phyloP scores from a whole-genome alignment of 1,284 basidiomycete species.

The Ganoderma multipileum region DNA sequence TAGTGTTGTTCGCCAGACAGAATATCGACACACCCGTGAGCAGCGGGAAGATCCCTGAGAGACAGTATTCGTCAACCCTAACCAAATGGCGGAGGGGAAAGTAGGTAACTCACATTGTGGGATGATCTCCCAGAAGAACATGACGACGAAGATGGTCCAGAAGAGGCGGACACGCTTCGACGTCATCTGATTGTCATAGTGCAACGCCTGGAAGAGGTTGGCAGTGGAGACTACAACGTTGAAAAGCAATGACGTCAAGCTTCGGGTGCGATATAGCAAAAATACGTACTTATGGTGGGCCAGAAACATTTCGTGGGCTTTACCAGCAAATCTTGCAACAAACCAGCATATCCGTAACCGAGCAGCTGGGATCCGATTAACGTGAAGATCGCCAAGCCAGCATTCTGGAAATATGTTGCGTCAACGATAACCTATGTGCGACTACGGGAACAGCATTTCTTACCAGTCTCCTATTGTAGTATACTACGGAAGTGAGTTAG shows the following conservation, averaged over 20 bases:
- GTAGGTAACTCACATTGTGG: slow-evolving; percentile 56
- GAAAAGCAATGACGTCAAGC: background rate
- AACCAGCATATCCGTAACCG: slow-evolving; percentile 42
- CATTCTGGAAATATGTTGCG: slow-evolving; percentile 27
- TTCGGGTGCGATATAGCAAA: background rate
- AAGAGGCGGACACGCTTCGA: slow-evolving; percentile 44
- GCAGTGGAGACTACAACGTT: slow-evolving; percentile 34
- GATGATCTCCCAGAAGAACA: slow-evolving; percentile 46
- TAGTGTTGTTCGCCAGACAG: slow-evolving; percentile 62
- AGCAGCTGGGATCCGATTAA: slow-evolving; percentile 41
- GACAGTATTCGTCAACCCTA: background rate
- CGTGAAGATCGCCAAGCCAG: slow-evolving; percentile 42
- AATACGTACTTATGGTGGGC: slow-evolving; percentile 38
- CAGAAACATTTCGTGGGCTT: slow-evolving; percentile 43
- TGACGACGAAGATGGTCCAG: slow-evolving; percentile 39
- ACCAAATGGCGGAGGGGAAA: background rate
- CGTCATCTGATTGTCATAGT: slow-evolving; percentile 43
- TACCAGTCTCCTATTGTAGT: slow-evolving; percentile 42
- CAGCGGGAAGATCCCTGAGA: slow-evolving; percentile 42
- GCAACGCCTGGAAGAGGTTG: slow-evolving; percentile 42
- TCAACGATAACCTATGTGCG: background rate
- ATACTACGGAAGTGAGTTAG: slow-evolving; percentile 30
- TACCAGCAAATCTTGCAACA: slow-evolving; percentile 40
- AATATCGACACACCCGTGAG: slow-evolving; percentile 61
- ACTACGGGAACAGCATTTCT: background rate